Base-by-base conservation (phyloP, 2,329 filamentous ascomycete genomes). In the Microdochium paspali region DNA sequence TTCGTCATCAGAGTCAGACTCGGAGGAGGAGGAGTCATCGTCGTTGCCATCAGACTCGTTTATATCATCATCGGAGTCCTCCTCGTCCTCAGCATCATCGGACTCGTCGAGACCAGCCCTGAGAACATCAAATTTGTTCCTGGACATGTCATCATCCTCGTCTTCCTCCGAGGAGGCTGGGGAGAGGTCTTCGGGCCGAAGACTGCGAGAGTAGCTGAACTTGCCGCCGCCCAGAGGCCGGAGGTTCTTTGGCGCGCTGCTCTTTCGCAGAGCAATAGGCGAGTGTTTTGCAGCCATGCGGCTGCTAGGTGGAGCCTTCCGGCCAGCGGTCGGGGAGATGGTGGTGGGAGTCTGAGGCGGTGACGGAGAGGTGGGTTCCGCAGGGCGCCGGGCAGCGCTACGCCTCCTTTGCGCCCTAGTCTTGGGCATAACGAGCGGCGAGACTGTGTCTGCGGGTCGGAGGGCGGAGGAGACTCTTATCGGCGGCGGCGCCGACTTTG, bases 261-360 rank as follows among this genome's bases (percentile, higher is more conserved):
- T 42, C 35, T 55, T 51, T 24, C 55, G 54, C 48, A 57, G 53
- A 46, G 59, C 51, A n/a, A 55, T 42, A 35, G 55, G 57, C 15
- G 55, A 45, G 31, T 54, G 50, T 45, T 47, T 50, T 24, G 52
- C 50, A 25, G 26, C 21, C 35, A 45, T 20, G 46, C 51, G 54
- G 28, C 53, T 56, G 47, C 54, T 48, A n/a, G 54, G 46, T 21
- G 50, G 47, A 46, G 47, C 47, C 51, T 55, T 56, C 46, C 59
- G 59, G 48, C 50, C 51, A 42, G 56, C 53, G 28, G 47, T 55
- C 46, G 62, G 64, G 44, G 60, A 59, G 44, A 61, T 54, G n/a
- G 61, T 58, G 32, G 60, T 66, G 9, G 66, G 67, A 15, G 67
- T 70, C 51, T 66, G 63, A 48, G 67, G 66, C 43, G 67, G 68